Conservation (phyloP, 176 grass and related monocot genomes). For the maize (Zea mays) region DNA sequence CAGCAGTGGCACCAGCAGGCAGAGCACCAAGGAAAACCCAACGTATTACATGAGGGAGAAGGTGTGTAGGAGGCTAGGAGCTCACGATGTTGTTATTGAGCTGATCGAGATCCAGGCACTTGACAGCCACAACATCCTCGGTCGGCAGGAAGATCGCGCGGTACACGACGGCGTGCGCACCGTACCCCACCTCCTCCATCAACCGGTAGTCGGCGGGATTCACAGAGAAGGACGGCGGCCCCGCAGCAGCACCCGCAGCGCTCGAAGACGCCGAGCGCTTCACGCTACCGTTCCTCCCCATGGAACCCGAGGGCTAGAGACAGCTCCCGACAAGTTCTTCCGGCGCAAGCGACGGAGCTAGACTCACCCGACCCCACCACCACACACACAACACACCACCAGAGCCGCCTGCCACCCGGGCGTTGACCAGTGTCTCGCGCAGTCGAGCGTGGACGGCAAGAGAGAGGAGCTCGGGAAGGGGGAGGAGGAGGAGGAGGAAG, state of each 20-base stretch:
- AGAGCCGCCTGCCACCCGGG: neutral
- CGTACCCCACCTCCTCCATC: constrained; percentile 85
- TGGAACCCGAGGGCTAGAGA: neutral
- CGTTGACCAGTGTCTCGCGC: constrained; percentile 46
- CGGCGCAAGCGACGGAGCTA: constrained; percentile 19
- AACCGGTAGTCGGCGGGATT: constrained; percentile 63
- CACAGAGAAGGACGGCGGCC: constrained; percentile 58
- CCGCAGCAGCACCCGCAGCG: constrained; percentile 9
- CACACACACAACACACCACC: neutral
- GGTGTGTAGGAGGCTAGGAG: neutral
- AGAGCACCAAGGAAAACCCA: neutral
- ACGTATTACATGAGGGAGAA: neutral
- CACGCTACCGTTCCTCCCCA: constrained; percentile 47
- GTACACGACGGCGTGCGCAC: constrained; percentile 89
- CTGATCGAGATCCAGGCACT: constrained; percentile 99
- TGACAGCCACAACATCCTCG: constrained; percentile 77
- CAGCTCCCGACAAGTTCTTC: neutral
- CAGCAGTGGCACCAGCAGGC: constrained; percentile 12
- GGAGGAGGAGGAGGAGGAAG: neutral
- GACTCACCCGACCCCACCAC: no score
- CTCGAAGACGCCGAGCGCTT: constrained; percentile 22
- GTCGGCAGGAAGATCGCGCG: constrained; percentile 72
- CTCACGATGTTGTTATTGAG: constrained; percentile 96
- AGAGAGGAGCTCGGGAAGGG: neutral
- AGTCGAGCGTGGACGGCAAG: constrained; percentile 12